Percentiles rank a stretch among this genome's conserved stretches.
These are phyloP conservation scores for Primulina huaijiensis DNA, from an alignment of 257 asterid genomes.

Conservation along the genomic window DNA sequence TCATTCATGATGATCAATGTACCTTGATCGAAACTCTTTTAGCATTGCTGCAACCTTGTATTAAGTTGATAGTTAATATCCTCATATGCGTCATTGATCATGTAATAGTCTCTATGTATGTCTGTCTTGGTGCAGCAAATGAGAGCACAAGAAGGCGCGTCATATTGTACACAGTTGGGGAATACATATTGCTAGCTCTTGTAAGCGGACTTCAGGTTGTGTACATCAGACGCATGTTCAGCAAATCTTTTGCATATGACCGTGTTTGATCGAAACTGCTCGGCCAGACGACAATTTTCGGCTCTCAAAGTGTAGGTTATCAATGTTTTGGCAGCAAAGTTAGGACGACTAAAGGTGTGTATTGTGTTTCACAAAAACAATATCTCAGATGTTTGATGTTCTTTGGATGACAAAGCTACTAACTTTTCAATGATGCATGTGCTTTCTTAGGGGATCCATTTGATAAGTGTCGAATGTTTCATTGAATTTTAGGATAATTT, in stretches of 20 bases:
- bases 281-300: constrained; percentile 13
- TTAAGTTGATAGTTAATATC: background rate
- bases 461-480: background rate
- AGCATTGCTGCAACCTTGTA: too few species aligned
- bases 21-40: too few species aligned
- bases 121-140: constrained; percentile 51
- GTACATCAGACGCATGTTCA: constrained; percentile 68
- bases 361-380: background rate
- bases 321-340: constrained; percentile 4
- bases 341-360: constrained; percentile 5
- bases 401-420: background rate
- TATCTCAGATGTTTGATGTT: background rate
- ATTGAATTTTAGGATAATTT: too few species aligned
- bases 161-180: constrained; percentile 75
- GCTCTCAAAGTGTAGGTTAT: constrained; percentile 6
- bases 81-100: background rate
- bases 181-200: constrained; percentile 57
- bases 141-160: constrained; percentile 83
- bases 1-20: background rate
- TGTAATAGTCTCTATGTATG: background rate
- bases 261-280: constrained; percentile 51
- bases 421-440: constrained; percentile 2
- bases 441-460: background rate
- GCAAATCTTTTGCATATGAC: constrained; percentile 63
- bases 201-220: constrained; percentile 69